Base-by-base conservation (phyloP, 768 basidiomycete genomes). In the Trametes cinnabarina region DNA sequence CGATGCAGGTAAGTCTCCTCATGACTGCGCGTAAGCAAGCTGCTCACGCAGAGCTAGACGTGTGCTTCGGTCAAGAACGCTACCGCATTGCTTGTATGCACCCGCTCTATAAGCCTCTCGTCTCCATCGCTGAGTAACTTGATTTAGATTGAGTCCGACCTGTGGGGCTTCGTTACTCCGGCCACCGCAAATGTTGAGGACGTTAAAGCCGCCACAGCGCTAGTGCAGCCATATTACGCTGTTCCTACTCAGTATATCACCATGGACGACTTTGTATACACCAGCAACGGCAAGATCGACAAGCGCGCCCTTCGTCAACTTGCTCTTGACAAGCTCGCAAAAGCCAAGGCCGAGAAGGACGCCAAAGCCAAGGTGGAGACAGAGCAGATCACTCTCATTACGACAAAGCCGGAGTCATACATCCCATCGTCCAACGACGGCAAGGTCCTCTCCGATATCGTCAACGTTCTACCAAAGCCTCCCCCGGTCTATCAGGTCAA, bases 161-260 rank as follows among this genome's bases (percentile, higher is more conserved):
- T 85, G 9, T 83, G 82, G 81, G 83, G 82, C 9, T 83, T 83
- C 62, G 70, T 77, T 20, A 79, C 79, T 10, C 82, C 82, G 2
- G 62, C 65, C 8, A 66, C 58, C 26, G 70, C 74, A 7, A 65
- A 68, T 46, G 55, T 70, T 17, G 76, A 77, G 34, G 71, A 69
- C n/a, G 77, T 82, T 22, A 72, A 68, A 55, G 68, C 69, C 30
- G 77, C 77, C n/a, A 72, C 79, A 2, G 72, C 77, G n/a, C 76
- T 79, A 57, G 71, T 81, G 2, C 81, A 82, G 62, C 82, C 84
- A 5, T 82, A 83, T 65, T 85, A 85, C 64, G 84, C 82, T 10
- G 79, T 84, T 6, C 83, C 84, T 8, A 74, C 76, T 4, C 74
- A 74, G 32, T 76, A 77, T 57, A 40, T 81, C 34, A 67, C 72